Base-by-base conservation (phyloP, 331 rosid species). In the Erythrophleum ivorense region DNA sequence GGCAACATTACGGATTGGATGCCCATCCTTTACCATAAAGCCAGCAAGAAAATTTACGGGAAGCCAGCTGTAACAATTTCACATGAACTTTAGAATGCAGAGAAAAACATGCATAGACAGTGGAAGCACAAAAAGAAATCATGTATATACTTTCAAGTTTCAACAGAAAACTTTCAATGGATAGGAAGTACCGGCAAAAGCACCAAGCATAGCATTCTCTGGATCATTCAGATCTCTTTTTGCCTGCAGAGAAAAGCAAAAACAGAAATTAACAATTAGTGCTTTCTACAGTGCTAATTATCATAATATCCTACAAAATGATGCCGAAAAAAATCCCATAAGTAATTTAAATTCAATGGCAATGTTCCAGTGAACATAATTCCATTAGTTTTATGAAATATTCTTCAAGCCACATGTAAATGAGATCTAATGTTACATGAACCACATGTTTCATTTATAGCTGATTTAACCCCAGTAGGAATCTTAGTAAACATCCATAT, bases 201-300 rank as follows among this genome's bases (percentile, higher is more conserved):
- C 97, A 68, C 98, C 98, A 70, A 94, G 86, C 81, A 91, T 81
- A 65, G 97, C 97, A 88, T 87, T 90, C 86, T 94, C 98, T 52
- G 94, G 95, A 83, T 89, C 97, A 8, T 90, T 88, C 70, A 87
- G 90, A 73, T 94, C 94, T 86, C 97, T 91, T 84, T 80, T 83
- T 59, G 95, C 95, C 97, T 94, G 84, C 82, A 72, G 78, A 49
- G 71, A 57, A 24, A 63, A 60, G 75, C 33, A 40, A 75, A 71
- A 55, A 79, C 55, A 76, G 31, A 54, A 72, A 79, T 40, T 48
- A 75, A 71, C 31, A 78, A 80, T 49, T 21, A 24, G 60, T 9
- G 13, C 43, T 11, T 53, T 57, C 36, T 73, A n/a, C 48, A 48
- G 16, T 70, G 6, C 71, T 59, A 82, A 71, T 62, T 71, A 59